These are phyloP conservation scores for Ustilaginoidea virens DNA, from an alignment of 2,329 filamentous ascomycete species.

Conservation along the genomic window DNA sequence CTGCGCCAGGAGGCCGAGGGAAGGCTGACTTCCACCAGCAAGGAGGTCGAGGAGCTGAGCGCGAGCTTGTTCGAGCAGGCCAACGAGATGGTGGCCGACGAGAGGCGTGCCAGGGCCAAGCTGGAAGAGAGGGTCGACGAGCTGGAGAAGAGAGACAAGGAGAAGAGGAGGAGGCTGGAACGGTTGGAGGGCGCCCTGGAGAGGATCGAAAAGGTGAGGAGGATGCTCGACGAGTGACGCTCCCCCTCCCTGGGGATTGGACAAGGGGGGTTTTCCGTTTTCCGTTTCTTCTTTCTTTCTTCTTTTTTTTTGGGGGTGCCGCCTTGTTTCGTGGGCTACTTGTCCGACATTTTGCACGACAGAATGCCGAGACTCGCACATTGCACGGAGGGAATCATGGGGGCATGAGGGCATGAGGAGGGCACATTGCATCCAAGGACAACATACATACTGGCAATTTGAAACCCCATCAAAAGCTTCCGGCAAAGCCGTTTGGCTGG, in stretches of 20 bases:
- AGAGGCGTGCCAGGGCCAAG: constrained; percentile 53
- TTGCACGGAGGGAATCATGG: no score
- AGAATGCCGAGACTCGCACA: no score
- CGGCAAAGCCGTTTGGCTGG: no score
- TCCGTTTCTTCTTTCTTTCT: not conserved
- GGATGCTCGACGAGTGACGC: constrained; percentile 31
- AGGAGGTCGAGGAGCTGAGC: constrained; percentile 66
- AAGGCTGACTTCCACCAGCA: constrained; percentile 47
- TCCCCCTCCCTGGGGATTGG: not conserved
- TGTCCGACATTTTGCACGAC: no score
- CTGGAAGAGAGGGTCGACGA: constrained; percentile 55
- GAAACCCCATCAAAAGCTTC: no score
- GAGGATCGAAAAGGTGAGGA: constrained; percentile 55
- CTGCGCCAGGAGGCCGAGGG: constrained; percentile 55
- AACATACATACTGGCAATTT: no score
- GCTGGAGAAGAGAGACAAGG: constrained; percentile 53
- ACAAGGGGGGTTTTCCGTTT: not conserved
- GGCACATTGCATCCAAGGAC: no score
- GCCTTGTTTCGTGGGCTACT: no score
- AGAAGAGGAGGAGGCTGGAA: constrained; percentile 55
- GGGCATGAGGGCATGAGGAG: no score
- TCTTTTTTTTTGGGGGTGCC: not conserved
- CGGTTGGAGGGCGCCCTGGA: constrained; percentile 54
- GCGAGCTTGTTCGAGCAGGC: constrained; percentile 66
- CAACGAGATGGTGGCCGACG: constrained; percentile 74